Conservation (phyloP, 108 stramenopile species). For the Nitzschia sp. region DNA sequence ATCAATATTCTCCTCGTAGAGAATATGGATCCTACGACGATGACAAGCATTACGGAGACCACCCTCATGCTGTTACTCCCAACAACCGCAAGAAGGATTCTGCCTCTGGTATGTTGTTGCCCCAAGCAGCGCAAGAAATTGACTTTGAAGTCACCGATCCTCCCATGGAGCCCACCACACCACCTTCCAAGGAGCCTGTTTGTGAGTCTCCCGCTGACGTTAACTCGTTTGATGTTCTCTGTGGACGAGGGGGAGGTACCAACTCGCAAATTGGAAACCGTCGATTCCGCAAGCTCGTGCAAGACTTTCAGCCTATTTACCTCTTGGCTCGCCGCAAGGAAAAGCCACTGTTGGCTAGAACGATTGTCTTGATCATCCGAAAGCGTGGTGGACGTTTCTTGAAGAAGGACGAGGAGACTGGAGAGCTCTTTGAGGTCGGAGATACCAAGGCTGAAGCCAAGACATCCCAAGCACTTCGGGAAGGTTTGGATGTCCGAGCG, state of each 20-base stretch:
- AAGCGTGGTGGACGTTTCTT: slow-evolving; percentile 80
- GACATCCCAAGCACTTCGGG: slow-evolving; percentile 82
- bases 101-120: slow-evolving; percentile 43
- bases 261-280: slow-evolving; percentile 88
- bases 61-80: slow-evolving; percentile 17
- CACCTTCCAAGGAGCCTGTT: slow-evolving; percentile 48
- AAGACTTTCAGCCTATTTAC: slow-evolving; percentile 85
- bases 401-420: slow-evolving; percentile 74
- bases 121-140: slow-evolving; percentile 71
- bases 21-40: slow-evolving; percentile 27
- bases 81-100: slow-evolving; percentile 26
- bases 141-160: slow-evolving; percentile 82
- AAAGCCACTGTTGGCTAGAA: slow-evolving; percentile 80
- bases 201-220: slow-evolving; percentile 58
- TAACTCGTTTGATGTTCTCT: slow-evolving; percentile 75
- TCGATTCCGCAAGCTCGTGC: slow-evolving; percentile 77
- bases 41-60: slow-evolving; percentile 22
- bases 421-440: slow-evolving; percentile 78
- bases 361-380: slow-evolving; percentile 80
- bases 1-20: slow-evolving; percentile 35
- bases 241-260: slow-evolving; percentile 84
- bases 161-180: slow-evolving; percentile 59
- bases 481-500: slow-evolving; percentile 84
- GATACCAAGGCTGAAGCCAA: slow-evolving; percentile 88
- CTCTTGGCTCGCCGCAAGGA: slow-evolving; percentile 81